A percentile compares a stretch with the other conserved stretches of the same genome.
phyloP scores from a whole-genome alignment of 345 rosid species.

The Corchorus capsularis region DNA sequence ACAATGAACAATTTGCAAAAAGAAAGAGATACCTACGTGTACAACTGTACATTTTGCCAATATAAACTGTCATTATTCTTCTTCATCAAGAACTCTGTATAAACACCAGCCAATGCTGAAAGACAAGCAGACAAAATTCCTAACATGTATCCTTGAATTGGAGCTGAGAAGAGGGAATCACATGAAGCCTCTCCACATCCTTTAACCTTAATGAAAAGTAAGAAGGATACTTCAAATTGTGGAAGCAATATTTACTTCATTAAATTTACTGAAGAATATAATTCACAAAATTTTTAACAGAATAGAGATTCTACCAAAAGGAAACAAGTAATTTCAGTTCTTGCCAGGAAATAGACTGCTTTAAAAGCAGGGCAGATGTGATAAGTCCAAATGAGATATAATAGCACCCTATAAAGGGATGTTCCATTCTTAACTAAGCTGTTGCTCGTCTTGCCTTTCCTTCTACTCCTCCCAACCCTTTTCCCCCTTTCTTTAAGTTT shows the following conservation, averaged over 20 bases:
- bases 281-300: background rate
- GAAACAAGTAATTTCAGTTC: background rate
- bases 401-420: background rate
- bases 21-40: conserved; percentile 71
- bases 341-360: background rate
- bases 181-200: conserved; percentile 90
- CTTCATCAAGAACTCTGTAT: conserved; percentile 96
- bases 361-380: background rate
- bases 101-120: conserved; percentile 93
- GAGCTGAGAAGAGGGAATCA: conserved; percentile 85
- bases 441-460: background rate
- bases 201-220: conserved; percentile 56
- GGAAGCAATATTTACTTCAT: background rate
- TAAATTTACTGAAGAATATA: background rate
- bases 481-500: background rate
- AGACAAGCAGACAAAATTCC: conserved; percentile 88
- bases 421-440: background rate
- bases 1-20: conserved; percentile 22
- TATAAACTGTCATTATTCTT: conserved; percentile 90
- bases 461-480: background rate
- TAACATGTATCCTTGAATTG: conserved; percentile 84
- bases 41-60: conserved; percentile 94
- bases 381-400: background rate
- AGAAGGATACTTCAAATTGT: background rate
- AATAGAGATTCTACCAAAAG: background rate